Evolutionary conservation across 2,329 filamentous ascomycete species (phyloP).

Genomic region (Myriosclerotinia scirpicola): DNA sequence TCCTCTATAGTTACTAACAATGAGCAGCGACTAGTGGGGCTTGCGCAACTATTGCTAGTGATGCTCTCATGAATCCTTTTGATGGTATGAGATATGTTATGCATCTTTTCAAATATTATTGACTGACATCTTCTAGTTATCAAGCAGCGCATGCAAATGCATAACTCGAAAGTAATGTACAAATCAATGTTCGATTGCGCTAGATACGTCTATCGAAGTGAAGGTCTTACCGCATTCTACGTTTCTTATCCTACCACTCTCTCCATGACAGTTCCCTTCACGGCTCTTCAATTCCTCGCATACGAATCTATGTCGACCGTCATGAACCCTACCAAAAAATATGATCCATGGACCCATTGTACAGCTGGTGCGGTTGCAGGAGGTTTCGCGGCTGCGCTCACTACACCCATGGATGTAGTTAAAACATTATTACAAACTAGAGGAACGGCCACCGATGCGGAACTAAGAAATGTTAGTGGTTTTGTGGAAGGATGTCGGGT

Average conservation of each 20-base stretch:
- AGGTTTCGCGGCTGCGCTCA: constrained; percentile 88
- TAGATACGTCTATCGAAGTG: constrained; percentile 78
- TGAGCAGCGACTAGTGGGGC: constrained; percentile 81
- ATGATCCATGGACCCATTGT: constrained; percentile 93
- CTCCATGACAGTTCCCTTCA: constrained; percentile 98
- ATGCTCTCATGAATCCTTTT: constrained; percentile 99
- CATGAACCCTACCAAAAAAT: constrained; percentile 82
- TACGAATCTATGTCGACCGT: constrained; percentile 95
- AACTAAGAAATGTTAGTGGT: constrained; percentile 50
- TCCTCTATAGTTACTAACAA: constrained; percentile 41
- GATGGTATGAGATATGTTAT: constrained; percentile 63
- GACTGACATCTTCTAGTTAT: constrained; percentile 64
- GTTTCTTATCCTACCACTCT: constrained; percentile 97
- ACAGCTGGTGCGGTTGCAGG: constrained; percentile 88
- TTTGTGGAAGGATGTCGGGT: constrained; percentile 38
- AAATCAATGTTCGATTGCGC: constrained; percentile 85
- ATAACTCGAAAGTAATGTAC: constrained; percentile 86
- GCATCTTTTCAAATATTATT: not conserved
- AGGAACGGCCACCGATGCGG: constrained; percentile 75
- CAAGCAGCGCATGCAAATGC: constrained; percentile 99
- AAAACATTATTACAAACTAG: constrained; percentile 96
- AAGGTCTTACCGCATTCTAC: constrained; percentile 92
- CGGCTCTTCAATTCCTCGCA: constrained; percentile 92
- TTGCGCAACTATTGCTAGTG: constrained; percentile 92
- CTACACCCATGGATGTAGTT: constrained; percentile 95